Percentiles rank a stretch among this genome's conserved stretches.
Conservation (phyloP, 768 basidiomycete genomes). For the Postia placenta region DNA sequence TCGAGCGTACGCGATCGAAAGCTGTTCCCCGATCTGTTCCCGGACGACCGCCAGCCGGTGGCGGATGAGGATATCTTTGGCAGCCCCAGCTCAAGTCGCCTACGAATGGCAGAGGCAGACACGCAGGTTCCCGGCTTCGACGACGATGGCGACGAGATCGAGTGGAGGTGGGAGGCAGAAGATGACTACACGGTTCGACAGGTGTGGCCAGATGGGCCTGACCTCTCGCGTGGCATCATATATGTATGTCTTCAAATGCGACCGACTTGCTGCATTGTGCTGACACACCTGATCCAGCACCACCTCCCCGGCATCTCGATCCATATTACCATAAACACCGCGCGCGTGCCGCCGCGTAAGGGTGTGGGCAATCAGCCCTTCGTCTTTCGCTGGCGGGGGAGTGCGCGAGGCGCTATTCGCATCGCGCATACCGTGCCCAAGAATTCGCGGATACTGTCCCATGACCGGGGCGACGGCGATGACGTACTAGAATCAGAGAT, state of each 20-base stretch:
- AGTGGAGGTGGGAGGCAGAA: conserved; percentile 67
- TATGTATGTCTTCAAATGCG: conserved; percentile 43
- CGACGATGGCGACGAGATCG: conserved; percentile 26
- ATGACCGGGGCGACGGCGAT: neutral
- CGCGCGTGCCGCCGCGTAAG: conserved; percentile 43
- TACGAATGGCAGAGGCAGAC: conserved; percentile 1
- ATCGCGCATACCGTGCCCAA: conserved; percentile 15
- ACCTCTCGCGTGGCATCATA: conserved; percentile 42
- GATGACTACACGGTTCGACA: conserved; percentile 56
- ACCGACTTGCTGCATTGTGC: neutral
- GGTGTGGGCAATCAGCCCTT: conserved; percentile 58
- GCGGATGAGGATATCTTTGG: conserved; percentile 1
- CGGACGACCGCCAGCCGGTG: conserved; percentile 4
- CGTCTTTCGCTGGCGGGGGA: conserved; percentile 44
- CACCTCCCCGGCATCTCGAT: conserved; percentile 46
- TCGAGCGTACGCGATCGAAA: conserved; percentile 26
- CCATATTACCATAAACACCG: conserved; percentile 59
- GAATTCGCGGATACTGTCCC: too few species aligned
- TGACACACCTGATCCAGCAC: conserved; percentile 31
- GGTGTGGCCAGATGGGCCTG: conserved; percentile 46
- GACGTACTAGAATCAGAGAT: neutral
- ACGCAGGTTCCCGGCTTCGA: neutral
- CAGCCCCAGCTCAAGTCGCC: conserved; percentile 7
- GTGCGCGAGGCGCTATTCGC: conserved; percentile 14
- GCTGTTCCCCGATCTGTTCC: conserved; percentile 22